Evolutionary conservation across 2,329 filamentous ascomycete genomes (phyloP).

Genomic region (Arthrobotrys pseudoclavata): DNA sequence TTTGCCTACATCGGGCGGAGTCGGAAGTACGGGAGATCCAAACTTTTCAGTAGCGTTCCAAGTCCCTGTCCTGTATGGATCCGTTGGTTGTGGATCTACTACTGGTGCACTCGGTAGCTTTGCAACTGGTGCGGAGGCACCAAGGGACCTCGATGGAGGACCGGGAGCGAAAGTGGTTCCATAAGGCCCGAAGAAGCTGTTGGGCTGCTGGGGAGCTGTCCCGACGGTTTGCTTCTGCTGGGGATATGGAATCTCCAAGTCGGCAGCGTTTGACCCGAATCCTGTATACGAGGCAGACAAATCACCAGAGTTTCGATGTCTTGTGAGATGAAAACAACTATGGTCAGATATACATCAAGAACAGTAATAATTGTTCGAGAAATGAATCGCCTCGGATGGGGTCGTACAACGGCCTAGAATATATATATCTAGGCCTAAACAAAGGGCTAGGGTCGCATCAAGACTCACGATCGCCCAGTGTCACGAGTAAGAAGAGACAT

Average conservation of each 20-base stretch:
- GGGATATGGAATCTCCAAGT: constrained; percentile 50
- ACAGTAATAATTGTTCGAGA: neutral
- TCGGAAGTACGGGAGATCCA: constrained; percentile 48
- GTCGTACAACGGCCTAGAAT: neutral
- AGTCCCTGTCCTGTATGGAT: constrained; percentile 41
- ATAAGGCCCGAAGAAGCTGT: constrained; percentile 33
- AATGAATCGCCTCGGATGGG: neutral
- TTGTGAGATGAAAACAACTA: constrained; percentile 38
- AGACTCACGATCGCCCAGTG: constrained; percentile 55
- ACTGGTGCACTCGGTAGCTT: constrained; percentile 35
- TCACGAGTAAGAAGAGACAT: constrained; percentile 36
- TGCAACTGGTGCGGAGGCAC: constrained; percentile 15
- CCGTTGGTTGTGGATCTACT: constrained; percentile 33
- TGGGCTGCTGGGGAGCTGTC: constrained; percentile 15
- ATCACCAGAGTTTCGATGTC: constrained; percentile 58
- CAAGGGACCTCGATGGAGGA: constrained; percentile 16
- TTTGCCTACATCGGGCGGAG: constrained; percentile 37
- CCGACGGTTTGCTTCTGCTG: constrained; percentile 35
- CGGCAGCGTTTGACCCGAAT: constrained; percentile 52
- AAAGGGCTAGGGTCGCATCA: constrained; percentile 21
- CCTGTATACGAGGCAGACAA: constrained; percentile 58
- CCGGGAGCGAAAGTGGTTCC: constrained; percentile 30
- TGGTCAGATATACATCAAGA: constrained; percentile 39
- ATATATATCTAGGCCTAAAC: neutral
- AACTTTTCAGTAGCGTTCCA: constrained; percentile 47